Conservation (phyloP, 2,329 filamentous ascomycete species). For the Hortaea werneckii region DNA sequence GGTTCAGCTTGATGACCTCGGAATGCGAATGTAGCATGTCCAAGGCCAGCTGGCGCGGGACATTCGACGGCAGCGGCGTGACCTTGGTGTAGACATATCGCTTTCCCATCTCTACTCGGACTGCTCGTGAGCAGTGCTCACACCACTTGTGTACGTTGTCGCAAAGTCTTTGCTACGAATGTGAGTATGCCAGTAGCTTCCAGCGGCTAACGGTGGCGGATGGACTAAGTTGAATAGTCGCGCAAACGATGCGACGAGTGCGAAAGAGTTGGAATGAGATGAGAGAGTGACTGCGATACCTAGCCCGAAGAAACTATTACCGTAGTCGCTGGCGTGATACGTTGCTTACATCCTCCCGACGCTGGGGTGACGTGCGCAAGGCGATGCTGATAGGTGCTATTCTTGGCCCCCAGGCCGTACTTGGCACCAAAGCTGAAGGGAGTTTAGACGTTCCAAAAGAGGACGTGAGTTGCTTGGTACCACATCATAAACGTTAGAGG, state of each 20-base stretch:
- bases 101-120: constrained; percentile 31
- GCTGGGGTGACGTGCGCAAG: neutral
- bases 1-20: constrained; percentile 62
- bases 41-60: constrained; percentile 61
- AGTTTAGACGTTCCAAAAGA: neutral
- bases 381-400: neutral
- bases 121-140: too few species aligned
- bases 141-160: too few species aligned
- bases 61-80: constrained; percentile 59
- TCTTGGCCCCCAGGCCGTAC: neutral
- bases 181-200: too few species aligned
- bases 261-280: too few species aligned
- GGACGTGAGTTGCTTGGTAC: neutral
- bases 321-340: too few species aligned
- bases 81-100: constrained; percentile 58
- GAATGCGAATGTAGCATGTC: constrained; percentile 54
- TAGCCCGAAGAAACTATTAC: too few species aligned
- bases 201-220: too few species aligned
- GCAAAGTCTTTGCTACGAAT: too few species aligned
- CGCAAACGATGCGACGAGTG: too few species aligned
- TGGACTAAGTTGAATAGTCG: too few species aligned
- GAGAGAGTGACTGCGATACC: too few species aligned
- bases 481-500: neutral
- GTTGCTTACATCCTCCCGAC: too few species aligned
- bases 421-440: neutral